phyloP scores from a whole-genome alignment of 345 rosid species.

The Euphorbia tirucalli region DNA sequence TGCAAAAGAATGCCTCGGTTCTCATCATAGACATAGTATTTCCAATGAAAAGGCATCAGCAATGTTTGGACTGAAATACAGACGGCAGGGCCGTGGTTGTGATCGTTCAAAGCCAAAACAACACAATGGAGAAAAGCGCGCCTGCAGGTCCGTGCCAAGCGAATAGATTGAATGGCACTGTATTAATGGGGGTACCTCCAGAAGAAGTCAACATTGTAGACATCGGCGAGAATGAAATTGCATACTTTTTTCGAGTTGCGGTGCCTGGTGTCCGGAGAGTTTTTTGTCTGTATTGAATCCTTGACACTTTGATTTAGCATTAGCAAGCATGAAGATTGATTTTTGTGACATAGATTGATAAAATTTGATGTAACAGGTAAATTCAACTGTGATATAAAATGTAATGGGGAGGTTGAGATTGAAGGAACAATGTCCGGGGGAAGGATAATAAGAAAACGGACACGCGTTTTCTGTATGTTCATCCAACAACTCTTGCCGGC shows the following conservation, averaged over 20 bases:
- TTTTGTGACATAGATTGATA: neutral
- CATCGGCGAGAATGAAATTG: constrained; percentile 18
- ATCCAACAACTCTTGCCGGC: constrained; percentile 7
- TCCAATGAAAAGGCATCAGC: constrained; percentile 19
- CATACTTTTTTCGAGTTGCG: constrained; percentile 24
- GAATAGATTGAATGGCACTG: constrained; percentile 32
- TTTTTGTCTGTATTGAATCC: constrained; percentile 7
- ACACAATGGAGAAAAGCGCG: no score
- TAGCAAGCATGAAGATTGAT: no score
- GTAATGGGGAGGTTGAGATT: constrained; percentile 15
- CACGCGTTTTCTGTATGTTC: constrained; percentile 13
- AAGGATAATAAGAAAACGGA: constrained; percentile 12
- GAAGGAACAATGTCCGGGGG: constrained; percentile 15
- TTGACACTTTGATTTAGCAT: no score
- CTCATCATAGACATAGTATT: constrained; percentile 24
- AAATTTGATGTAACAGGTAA: constrained; percentile 17
- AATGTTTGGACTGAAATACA: constrained; percentile 14
- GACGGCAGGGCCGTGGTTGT: constrained; percentile 13
- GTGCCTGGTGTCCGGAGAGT: constrained; percentile 20
- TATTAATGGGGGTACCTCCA: neutral
- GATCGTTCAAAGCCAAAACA: constrained; percentile 9
- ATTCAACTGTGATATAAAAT: constrained; percentile 26
- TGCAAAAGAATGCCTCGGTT: constrained; percentile 30
- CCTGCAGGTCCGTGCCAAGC: constrained; percentile 14
- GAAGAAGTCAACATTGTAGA: constrained; percentile 16